Conservation (phyloP, 441 rosid species). For the Eutrema salsugineum region DNA sequence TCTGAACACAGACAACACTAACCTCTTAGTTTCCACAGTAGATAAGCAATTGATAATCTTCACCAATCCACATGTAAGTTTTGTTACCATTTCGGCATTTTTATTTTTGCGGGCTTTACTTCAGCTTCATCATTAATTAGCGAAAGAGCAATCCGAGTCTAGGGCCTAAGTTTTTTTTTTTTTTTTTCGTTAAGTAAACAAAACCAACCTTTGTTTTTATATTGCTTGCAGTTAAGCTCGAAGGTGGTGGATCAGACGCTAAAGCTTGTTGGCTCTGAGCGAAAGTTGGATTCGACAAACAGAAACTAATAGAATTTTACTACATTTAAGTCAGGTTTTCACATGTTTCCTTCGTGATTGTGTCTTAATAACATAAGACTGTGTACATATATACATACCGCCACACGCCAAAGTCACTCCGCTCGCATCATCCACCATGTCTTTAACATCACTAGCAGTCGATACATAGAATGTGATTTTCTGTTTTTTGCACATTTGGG, state of each 20-base stretch:
- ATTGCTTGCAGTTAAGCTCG: slow-evolving; percentile 63
- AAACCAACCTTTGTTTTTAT: background rate
- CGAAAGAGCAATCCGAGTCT: too few relatives aligned
- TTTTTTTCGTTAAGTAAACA: background rate
- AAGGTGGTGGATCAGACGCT: slow-evolving; percentile 86
- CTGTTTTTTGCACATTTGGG: background rate
- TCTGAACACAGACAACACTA: slow-evolving; percentile 70
- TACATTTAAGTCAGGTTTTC: background rate
- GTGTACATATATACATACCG: background rate
- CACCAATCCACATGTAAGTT: slow-evolving; percentile 87
- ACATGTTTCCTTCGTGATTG: background rate
- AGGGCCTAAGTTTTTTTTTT: too few relatives aligned
- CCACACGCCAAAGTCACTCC: background rate
- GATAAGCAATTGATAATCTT: slow-evolving; percentile 84
- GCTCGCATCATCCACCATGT: background rate
- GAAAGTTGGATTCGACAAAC: slow-evolving; percentile 45
- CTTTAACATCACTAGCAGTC: background rate
- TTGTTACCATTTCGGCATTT: background rate
- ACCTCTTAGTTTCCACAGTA: slow-evolving; percentile 80
- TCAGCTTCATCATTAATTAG: background rate
- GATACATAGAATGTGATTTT: background rate
- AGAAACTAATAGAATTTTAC: slow-evolving; percentile 3
- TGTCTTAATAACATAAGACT: background rate
- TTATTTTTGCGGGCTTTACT: background rate
- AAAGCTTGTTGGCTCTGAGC: slow-evolving; percentile 90